Conservation (phyloP, 306 rosid species). For the Elaeagnus macrophylla region DNA sequence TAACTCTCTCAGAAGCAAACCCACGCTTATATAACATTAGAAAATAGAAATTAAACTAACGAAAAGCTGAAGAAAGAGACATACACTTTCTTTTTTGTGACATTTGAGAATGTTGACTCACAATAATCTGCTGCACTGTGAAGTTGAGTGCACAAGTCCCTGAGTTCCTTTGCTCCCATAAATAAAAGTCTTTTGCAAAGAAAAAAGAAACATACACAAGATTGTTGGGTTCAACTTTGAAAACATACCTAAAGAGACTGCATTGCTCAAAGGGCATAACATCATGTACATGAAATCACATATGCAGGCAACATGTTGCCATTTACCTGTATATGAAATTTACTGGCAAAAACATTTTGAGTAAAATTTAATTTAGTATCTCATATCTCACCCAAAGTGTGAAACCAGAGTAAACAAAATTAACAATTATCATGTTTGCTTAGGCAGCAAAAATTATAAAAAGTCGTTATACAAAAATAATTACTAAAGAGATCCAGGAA, state of each 20-base stretch:
- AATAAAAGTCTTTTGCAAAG: background rate
- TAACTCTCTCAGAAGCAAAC: too few species aligned
- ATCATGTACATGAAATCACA: slow-evolving; percentile 82
- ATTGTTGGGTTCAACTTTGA: background rate
- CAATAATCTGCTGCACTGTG: slow-evolving; percentile 84
- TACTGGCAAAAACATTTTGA: slow-evolving; percentile 12
- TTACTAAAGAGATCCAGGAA: too few species aligned
- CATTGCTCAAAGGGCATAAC: slow-evolving; percentile 36
- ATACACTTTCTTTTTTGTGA: slow-evolving; percentile 57
- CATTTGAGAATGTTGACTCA: slow-evolving; percentile 60
- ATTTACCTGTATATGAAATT: slow-evolving; percentile 63
- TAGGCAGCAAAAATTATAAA: too few species aligned
- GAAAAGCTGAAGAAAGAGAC: slow-evolving; percentile 14
- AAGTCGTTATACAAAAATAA: too few species aligned
- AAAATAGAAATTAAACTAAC: too few species aligned
- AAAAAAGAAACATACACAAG: background rate
- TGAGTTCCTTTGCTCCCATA: slow-evolving; percentile 42
- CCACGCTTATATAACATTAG: too few species aligned
- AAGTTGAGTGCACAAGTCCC: slow-evolving; percentile 65
- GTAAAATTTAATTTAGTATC: background rate
- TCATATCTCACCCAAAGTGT: background rate
- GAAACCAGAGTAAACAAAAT: background rate
- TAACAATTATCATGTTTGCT: background rate
- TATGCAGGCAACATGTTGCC: slow-evolving; percentile 96
- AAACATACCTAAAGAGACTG: slow-evolving; percentile 58